Percentiles rank a stretch among this genome's conserved stretches.
Evolutionary conservation across 2,329 filamentous ascomycete species (phyloP).

Genomic region (Ustulina deusta): DNA sequence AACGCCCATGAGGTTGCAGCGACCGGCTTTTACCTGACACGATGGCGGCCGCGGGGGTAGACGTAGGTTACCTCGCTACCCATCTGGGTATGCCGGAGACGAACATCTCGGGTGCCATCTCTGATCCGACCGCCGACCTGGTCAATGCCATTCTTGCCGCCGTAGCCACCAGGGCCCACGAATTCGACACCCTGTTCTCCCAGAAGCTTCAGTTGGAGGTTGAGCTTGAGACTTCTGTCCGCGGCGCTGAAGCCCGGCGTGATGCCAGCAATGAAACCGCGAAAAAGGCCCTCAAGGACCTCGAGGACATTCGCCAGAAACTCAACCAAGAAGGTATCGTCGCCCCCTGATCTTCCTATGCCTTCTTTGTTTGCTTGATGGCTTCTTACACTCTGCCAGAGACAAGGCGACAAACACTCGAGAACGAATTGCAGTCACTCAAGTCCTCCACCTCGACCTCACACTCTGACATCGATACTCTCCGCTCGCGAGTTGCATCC

Average conservation of each 20-base stretch:
- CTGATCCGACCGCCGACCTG: conserved; percentile 80
- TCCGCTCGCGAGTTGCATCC: conserved; percentile 85
- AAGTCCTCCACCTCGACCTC: conserved; percentile 81
- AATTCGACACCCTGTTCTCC: conserved; percentile 83
- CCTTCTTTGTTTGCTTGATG: neutral
- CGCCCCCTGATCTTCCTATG: neutral
- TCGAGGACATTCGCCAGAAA: conserved; percentile 83
- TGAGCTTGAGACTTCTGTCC: conserved; percentile 90
- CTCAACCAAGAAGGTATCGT: conserved; percentile 82
- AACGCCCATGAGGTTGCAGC: conserved; percentile 46
- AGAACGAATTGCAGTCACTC: conserved; percentile 83
- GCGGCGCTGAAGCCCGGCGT: conserved; percentile 83
- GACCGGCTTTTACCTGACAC: conserved; percentile 47
- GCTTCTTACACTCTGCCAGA: conserved; percentile 64
- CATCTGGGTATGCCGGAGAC: conserved; percentile 77
- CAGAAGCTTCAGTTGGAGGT: conserved; percentile 92
- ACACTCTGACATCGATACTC: conserved; percentile 77
- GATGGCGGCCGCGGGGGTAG: conserved; percentile 73
- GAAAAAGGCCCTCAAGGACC: conserved; percentile 85
- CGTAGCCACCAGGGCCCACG: conserved; percentile 81
- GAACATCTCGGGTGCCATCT: conserved; percentile 70
- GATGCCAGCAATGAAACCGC: conserved; percentile 84
- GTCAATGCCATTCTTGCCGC: conserved; percentile 80
- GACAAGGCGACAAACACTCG: conserved; percentile 77
- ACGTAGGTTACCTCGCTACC: conserved; percentile 78